Percentiles rank a stretch among this genome's conserved stretches.
Evolutionary conservation across 2,329 filamentous ascomycete species (phyloP).

Genomic region (Chaetomium sp.): DNA sequence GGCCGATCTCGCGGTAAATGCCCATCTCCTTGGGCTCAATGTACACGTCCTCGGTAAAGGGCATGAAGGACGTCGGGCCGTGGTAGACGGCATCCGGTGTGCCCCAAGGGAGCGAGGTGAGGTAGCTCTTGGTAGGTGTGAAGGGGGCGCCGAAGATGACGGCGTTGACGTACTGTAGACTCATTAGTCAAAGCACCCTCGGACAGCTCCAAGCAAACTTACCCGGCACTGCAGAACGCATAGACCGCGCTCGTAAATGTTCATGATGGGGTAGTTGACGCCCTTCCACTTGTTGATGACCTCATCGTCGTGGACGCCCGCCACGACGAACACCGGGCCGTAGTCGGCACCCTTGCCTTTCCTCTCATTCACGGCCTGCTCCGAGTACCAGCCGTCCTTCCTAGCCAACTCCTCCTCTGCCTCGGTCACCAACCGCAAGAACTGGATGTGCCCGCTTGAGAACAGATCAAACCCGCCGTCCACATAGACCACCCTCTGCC

Average conservation of each 20-base stretch:
- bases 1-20: conserved; percentile 77
- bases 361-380: conserved; percentile 64
- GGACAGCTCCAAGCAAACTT: conserved; percentile 39
- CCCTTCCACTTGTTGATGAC: conserved; percentile 98
- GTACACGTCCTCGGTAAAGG: conserved; percentile 78
- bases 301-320: conserved; percentile 89
- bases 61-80: conserved; percentile 92
- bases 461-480: conserved; percentile 97
- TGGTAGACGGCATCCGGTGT: conserved; percentile 85
- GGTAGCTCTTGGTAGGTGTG: conserved; percentile 76
- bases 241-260: conserved; percentile 92
- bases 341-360: conserved; percentile 72
- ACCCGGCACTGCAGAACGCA: conserved; percentile 95
- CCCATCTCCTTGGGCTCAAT: conserved; percentile 76
- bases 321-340: conserved; percentile 81
- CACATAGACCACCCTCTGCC: conserved; percentile 88
- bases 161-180: conserved; percentile 74
- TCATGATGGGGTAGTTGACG: conserved; percentile 99
- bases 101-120: conserved; percentile 72
- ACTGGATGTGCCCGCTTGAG: conserved; percentile 95
- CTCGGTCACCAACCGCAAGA: conserved; percentile 75
- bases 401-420: conserved; percentile 71
- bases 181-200: conserved; percentile 27
- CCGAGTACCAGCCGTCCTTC: conserved; percentile 72
- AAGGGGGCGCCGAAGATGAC: conserved; percentile 91